Evolutionary conservation across 805 yeast genomes (phyloP).

Genomic region (Tetrapisispora phaffii): DNA sequence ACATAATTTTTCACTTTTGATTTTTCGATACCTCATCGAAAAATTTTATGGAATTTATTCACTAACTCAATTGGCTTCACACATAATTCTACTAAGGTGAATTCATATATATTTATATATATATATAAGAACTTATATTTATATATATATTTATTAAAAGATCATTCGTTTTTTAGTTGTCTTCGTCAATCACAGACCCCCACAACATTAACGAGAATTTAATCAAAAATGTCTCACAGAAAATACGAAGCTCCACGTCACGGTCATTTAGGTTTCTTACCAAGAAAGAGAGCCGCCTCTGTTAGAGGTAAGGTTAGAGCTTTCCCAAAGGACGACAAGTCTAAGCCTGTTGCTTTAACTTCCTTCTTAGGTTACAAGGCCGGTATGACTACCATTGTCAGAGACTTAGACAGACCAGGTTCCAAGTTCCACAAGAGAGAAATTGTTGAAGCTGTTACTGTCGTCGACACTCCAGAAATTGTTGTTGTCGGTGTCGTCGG

Average conservation of each 20-base stretch:
- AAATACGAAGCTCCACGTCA: slow-evolving; percentile 99
- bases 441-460: slow-evolving; percentile 98
- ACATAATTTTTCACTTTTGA: too few relatives aligned
- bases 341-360: slow-evolving; percentile 97
- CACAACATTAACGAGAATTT: slow-evolving; percentile 4
- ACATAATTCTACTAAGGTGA: too few relatives aligned
- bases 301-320: slow-evolving; percentile 99
- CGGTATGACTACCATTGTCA: slow-evolving; percentile 99
- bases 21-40: too few relatives aligned
- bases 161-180: too few relatives aligned
- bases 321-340: slow-evolving; percentile 96
- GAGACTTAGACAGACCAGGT: slow-evolving; percentile 99
- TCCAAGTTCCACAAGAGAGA: slow-evolving; percentile 99
- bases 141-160: too few relatives aligned
- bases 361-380: slow-evolving; percentile 99
- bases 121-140: too few relatives aligned
- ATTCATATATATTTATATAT: too few relatives aligned
- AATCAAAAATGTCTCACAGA: slow-evolving; percentile 89
- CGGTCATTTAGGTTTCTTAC: slow-evolving; percentile 99
- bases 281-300: slow-evolving; percentile 99
- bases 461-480: slow-evolving; percentile 98
- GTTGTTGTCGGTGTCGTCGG: slow-evolving; percentile 99
- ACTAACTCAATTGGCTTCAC: too few relatives aligned
- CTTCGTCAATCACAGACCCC: too few relatives aligned
- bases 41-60: too few relatives aligned